These are phyloP conservation scores for Aspergillus luchuensis DNA, from an alignment of 2,329 filamentous ascomycete species.

Conservation along the genomic window DNA sequence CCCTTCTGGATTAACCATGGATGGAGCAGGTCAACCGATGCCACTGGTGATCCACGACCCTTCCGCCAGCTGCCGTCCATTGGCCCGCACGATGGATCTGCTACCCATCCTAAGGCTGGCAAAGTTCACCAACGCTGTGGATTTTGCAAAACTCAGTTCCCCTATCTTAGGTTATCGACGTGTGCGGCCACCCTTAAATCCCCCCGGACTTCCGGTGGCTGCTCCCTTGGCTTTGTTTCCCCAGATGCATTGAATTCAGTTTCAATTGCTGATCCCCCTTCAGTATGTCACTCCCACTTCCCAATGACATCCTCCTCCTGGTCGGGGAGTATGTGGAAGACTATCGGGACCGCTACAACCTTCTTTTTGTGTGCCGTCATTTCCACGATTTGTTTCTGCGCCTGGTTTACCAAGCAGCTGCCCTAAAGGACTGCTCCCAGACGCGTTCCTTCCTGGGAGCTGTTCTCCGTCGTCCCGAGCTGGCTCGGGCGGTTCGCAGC, in stretches of 20 bases:
- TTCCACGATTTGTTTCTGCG: conserved; percentile 33
- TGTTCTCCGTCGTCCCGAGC: conserved; percentile 23
- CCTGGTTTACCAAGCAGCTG: conserved; percentile 24
- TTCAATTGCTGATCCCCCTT: conserved; percentile 7
- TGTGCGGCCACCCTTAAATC: conserved; percentile 2
- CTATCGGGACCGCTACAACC: conserved; percentile 29
- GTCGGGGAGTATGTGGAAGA: conserved; percentile 31
- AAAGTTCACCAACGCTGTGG: conserved; percentile 6
- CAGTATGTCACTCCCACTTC: conserved; percentile 25
- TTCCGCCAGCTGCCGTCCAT: conserved; percentile 19
- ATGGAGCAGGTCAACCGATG: conserved; percentile 15
- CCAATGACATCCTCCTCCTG: conserved; percentile 35
- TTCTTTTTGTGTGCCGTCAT: conserved; percentile 28
- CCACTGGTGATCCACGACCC: conserved; percentile 16
- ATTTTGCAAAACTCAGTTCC: conserved; percentile 6
- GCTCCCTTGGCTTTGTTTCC: neutral
- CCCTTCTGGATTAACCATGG: conserved; percentile 13
- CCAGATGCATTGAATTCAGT: conserved; percentile 6
- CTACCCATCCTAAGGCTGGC: neutral
- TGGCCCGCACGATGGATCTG: conserved; percentile 14
- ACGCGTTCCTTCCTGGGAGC: conserved; percentile 26
- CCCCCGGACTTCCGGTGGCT: conserved; percentile 1
- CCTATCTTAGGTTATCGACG: conserved; percentile 6
- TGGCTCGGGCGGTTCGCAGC: conserved; percentile 27
- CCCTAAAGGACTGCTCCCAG: conserved; percentile 22